These are phyloP conservation scores for Diaporthe batatas DNA, from an alignment of 2,329 filamentous ascomycete genomes.

Conservation along the genomic window DNA sequence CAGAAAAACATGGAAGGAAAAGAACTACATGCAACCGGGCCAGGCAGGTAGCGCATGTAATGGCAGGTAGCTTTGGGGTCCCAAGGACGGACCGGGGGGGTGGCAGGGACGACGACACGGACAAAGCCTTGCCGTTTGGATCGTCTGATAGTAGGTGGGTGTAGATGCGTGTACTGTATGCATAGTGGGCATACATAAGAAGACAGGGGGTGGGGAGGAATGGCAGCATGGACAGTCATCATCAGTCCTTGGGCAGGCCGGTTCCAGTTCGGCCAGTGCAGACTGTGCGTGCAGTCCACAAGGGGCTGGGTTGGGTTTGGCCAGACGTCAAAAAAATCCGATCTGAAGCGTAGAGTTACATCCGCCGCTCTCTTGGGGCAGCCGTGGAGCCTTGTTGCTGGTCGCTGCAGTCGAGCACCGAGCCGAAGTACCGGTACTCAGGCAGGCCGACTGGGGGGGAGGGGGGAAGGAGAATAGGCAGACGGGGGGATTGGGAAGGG, in stretches of 20 bases:
- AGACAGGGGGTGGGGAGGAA: slow-evolving; percentile 30
- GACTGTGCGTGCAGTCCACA: not conserved
- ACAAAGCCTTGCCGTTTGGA: slow-evolving; percentile 35
- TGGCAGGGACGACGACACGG: not conserved
- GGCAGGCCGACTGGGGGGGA: slow-evolving; percentile 2
- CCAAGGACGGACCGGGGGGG: slow-evolving; percentile 24
- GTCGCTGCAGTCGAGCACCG: not conserved
- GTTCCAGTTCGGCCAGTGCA: not conserved
- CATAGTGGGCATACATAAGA: slow-evolving; percentile 32
- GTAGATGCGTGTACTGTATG: slow-evolving; percentile 29
- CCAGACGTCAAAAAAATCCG: slow-evolving; percentile 30
- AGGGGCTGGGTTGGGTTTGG: slow-evolving; percentile 5
- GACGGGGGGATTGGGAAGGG: not conserved
- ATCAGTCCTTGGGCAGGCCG: slow-evolving; percentile 11
- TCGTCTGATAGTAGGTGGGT: slow-evolving; percentile 24
- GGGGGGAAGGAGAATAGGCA: not conserved
- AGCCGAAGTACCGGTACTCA: slow-evolving; percentile 34
- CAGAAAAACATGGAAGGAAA: slow-evolving; percentile 17
- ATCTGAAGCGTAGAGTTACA: slow-evolving; percentile 35
- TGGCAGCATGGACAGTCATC: slow-evolving; percentile 2
- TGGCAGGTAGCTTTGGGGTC: slow-evolving; percentile 41
- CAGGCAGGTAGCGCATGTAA: slow-evolving; percentile 27
- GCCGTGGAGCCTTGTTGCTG: slow-evolving; percentile 8
- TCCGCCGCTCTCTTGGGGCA: slow-evolving; percentile 30
- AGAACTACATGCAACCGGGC: slow-evolving; percentile 29